These are phyloP conservation scores for Hypoxylon cercidicola DNA, from an alignment of 495 filamentous ascomycete species.

Conservation along the genomic window DNA sequence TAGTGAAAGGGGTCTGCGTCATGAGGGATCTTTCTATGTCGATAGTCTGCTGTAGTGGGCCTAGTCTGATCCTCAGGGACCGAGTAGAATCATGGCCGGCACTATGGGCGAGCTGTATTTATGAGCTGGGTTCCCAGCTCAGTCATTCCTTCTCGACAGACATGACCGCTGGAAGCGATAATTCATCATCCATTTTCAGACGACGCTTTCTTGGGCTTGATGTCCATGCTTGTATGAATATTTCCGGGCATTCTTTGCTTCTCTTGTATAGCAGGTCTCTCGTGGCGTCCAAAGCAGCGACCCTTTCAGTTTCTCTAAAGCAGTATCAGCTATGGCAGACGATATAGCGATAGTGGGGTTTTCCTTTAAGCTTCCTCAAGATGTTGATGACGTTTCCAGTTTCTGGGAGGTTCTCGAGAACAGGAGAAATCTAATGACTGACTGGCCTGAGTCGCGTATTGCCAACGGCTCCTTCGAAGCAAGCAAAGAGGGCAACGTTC, in stretches of 20 bases:
- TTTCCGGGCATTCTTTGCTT: conserved; percentile 1
- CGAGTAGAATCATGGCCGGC: not conserved
- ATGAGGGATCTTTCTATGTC: not conserved
- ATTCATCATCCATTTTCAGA: conserved; percentile 7
- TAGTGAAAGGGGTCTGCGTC: not conserved
- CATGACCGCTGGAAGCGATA: not conserved
- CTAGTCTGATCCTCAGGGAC: not conserved
- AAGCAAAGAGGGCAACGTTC: conserved; percentile 17
- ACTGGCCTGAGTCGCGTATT: conserved; percentile 46
- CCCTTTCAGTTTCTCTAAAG: not conserved
- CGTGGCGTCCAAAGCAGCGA: not conserved
- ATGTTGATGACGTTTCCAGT: conserved; percentile 43
- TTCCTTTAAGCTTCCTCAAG: conserved; percentile 51
- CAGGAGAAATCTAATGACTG: conserved; percentile 49
- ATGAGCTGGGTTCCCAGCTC: not conserved
- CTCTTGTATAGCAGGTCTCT: conserved; percentile 18
- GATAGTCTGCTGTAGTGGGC: not conserved
- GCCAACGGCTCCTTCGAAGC: conserved; percentile 41
- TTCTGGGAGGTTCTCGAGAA: conserved; percentile 50
- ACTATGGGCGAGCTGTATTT: not conserved
- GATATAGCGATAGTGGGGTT: conserved; percentile 52
- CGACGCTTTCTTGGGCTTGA: conserved; percentile 1
- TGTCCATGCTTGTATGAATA: conserved; percentile 10
- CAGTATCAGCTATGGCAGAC: not conserved
- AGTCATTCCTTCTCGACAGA: conserved; percentile 3